A percentile compares a stretch with the other conserved stretches of the same genome.
These are phyloP conservation scores for Bjerkandera adusta DNA, from an alignment of 1,284 basidiomycete species.

Conservation along the genomic window DNA sequence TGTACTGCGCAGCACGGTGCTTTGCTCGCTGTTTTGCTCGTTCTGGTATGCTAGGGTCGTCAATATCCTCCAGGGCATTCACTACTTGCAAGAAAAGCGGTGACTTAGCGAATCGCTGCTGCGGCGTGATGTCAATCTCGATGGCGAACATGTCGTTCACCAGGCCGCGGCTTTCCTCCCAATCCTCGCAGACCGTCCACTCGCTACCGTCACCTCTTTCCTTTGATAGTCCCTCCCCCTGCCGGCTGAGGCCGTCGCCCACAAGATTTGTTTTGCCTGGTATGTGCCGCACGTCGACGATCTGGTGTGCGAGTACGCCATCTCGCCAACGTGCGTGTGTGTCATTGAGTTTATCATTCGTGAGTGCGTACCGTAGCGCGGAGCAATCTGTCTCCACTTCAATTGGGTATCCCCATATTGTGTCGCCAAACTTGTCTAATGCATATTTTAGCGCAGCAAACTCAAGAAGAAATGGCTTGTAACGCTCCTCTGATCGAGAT, in stretches of 20 bases:
- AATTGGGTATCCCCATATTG: slow-evolving; percentile 17
- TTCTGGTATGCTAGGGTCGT: background rate
- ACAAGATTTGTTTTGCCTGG: slow-evolving; percentile 15
- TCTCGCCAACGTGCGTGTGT: slow-evolving; percentile 18
- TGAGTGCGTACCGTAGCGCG: slow-evolving; percentile 14
- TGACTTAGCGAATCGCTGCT: slow-evolving; percentile 23
- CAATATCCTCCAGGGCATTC: slow-evolving; percentile 20
- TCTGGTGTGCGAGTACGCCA: slow-evolving; percentile 14
- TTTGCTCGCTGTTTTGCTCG: slow-evolving; percentile 20
- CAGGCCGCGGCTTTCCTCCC: slow-evolving; percentile 28
- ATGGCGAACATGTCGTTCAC: slow-evolving; percentile 29
- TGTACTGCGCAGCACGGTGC: slow-evolving; percentile 28
- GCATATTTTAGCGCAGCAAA: slow-evolving; percentile 20
- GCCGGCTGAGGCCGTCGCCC: slow-evolving; percentile 13
- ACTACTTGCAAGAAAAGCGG: slow-evolving; percentile 15
- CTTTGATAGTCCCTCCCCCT: background rate
- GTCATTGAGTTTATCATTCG: slow-evolving; percentile 16
- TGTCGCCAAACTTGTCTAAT: slow-evolving; percentile 19
- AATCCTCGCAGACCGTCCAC: slow-evolving; percentile 31
- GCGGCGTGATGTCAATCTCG: background rate
- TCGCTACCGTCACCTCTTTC: slow-evolving; percentile 29
- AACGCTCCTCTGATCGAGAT: slow-evolving; percentile 21
- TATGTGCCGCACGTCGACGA: slow-evolving; percentile 16
- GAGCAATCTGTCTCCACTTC: slow-evolving; percentile 20
- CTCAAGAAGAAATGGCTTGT: slow-evolving; percentile 17